A percentile compares a stretch with the other conserved stretches of the same genome.
These are phyloP conservation scores for Claviceps sp. DNA, from an alignment of 2,329 filamentous ascomycete genomes.

Conservation along the genomic window DNA sequence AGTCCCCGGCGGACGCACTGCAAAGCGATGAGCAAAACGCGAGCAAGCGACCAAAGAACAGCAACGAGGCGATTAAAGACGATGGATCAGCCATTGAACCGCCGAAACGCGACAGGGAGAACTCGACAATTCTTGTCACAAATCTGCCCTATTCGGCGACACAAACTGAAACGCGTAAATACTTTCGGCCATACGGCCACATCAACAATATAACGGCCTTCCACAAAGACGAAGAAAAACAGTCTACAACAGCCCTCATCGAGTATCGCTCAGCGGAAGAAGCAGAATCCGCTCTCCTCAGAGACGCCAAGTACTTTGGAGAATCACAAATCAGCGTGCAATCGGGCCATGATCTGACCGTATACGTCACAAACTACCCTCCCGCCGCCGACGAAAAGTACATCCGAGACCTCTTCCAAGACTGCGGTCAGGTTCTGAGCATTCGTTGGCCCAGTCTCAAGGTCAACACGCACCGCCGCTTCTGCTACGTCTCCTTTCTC, in stretches of 20 bases:
- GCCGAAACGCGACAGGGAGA: conserved; percentile 74
- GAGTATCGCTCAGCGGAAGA: conserved; percentile 78
- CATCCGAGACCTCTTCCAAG: conserved; percentile 54
- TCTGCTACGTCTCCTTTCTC: conserved; percentile 91
- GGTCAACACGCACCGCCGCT: conserved; percentile 75
- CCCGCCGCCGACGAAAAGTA: conserved; percentile 58
- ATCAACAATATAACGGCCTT: conserved; percentile 62
- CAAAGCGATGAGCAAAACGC: conserved; percentile 26
- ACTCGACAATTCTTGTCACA: conserved; percentile 70
- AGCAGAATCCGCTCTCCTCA: conserved; percentile 64
- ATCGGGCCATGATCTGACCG: conserved; percentile 62
- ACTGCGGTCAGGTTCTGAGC: conserved; percentile 70
- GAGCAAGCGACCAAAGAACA: conserved; percentile 54
- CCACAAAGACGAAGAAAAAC: conserved; percentile 44
- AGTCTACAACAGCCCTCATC: conserved; percentile 58
- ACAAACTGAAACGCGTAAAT: conserved; percentile 66
- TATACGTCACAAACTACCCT: conserved; percentile 88
- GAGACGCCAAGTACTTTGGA: conserved; percentile 68
- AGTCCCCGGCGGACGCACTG: conserved; percentile 34
- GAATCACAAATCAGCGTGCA: conserved; percentile 61
- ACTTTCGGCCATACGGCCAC: conserved; percentile 81
- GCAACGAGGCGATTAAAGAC: conserved; percentile 18
- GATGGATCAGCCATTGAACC: conserved; percentile 12
- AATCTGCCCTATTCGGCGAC: conserved; percentile 59
- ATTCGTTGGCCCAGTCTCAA: conserved; percentile 87